Percentiles rank a stretch among this genome's conserved stretches.
Evolutionary conservation across 2,329 filamentous ascomycete genomes (phyloP).

Genomic region (Cladosporium velox): DNA sequence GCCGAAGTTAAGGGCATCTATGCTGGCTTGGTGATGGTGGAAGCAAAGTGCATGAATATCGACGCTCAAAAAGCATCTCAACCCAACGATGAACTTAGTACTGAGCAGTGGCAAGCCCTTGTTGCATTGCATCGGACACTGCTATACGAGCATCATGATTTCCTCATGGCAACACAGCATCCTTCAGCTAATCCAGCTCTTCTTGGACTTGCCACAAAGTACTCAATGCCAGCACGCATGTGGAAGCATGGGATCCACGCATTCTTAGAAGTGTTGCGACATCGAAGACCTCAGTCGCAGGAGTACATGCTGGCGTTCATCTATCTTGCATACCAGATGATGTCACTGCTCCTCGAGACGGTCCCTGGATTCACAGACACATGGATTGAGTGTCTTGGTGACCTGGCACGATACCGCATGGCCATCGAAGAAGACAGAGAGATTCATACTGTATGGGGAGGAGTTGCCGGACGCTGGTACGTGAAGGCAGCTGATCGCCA

Average conservation of each 20-base stretch:
- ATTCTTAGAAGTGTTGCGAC: conserved; percentile 56
- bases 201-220: conserved; percentile 71
- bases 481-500: conserved; percentile 75
- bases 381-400: conserved; percentile 91
- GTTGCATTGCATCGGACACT: conserved; percentile 76
- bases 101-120: conserved; percentile 80
- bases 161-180: conserved; percentile 82
- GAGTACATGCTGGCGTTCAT: conserved; percentile 93
- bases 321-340: conserved; percentile 85
- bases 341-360: conserved; percentile 82
- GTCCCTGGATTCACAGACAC: conserved; percentile 81
- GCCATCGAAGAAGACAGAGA: conserved; percentile 84
- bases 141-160: conserved; percentile 51
- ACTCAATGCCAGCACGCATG: conserved; percentile 90
- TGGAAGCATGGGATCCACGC: conserved; percentile 84
- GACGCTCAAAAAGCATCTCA: conserved; percentile 63
- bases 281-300: conserved; percentile 71
- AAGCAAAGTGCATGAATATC: conserved; percentile 83
- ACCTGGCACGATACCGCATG: conserved; percentile 84
- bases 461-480: conserved; percentile 81
- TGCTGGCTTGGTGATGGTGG: conserved; percentile 79
- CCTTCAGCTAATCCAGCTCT: conserved; percentile 72
- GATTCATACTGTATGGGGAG: conserved; percentile 71
- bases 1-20: conserved; percentile 85
- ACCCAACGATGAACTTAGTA: conserved; percentile 52